Percentiles rank a stretch among this genome's conserved stretches.
Evolutionary conservation across 306 rosid genomes (phyloP).

Genomic region (Prunus dulcis): DNA sequence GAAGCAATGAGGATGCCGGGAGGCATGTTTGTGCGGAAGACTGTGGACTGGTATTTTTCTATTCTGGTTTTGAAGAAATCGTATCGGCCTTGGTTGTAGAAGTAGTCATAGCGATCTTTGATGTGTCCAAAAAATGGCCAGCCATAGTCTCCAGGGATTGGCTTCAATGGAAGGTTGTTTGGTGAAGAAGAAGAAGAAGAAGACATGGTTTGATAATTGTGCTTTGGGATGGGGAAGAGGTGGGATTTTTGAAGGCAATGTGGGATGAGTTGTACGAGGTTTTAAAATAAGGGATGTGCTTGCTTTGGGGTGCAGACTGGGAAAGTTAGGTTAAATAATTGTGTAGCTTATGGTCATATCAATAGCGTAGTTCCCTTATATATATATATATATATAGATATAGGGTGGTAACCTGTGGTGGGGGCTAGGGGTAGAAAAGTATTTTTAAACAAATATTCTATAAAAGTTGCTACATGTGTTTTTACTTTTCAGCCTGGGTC

Average conservation of each 20-base stretch:
- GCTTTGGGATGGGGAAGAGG: too few relatives aligned
- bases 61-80: constrained; percentile 51
- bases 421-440: too few relatives aligned
- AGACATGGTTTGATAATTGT: background rate
- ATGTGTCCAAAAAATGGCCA: constrained; percentile 53
- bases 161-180: constrained; percentile 38
- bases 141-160: constrained; percentile 66
- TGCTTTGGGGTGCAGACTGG: background rate
- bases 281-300: background rate
- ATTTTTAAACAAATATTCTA: too few relatives aligned
- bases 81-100: constrained; percentile 63
- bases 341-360: background rate
- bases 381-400: background rate
- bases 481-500: too few relatives aligned
- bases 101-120: constrained; percentile 51
- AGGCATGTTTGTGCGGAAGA: constrained; percentile 71
- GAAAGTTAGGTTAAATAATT: background rate
- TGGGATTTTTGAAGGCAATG: background rate
- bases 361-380: background rate
- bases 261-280: background rate
- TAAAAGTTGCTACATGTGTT: too few relatives aligned
- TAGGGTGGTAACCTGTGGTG: background rate
- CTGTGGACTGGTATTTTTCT: constrained; percentile 45
- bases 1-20: constrained; percentile 69
- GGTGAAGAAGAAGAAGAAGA: constrained; percentile 7